These are phyloP conservation scores for Xerocomus cyaneibrunnescens DNA, from an alignment of 1,284 basidiomycete species.

Conservation along the genomic window DNA sequence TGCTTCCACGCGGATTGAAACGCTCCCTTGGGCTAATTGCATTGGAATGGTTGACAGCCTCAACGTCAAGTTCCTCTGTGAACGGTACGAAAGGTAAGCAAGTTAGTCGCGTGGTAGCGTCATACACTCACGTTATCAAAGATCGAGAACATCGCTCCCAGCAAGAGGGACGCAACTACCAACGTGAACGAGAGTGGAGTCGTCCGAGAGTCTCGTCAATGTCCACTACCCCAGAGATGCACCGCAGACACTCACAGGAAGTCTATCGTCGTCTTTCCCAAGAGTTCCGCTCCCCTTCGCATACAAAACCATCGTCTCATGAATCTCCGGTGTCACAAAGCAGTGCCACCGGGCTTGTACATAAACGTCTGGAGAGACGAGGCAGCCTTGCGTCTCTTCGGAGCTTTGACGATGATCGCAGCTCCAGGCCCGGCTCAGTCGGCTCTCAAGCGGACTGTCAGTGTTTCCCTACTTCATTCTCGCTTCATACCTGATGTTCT, in stretches of 20 bases:
- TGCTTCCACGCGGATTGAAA: background rate
- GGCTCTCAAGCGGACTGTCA: constrained; percentile 49
- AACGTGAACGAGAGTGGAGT: constrained; percentile 41
- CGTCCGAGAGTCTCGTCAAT: constrained; percentile 26
- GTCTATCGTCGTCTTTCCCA: constrained; percentile 32
- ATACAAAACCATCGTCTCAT: constrained; percentile 24
- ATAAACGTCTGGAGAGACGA: constrained; percentile 29
- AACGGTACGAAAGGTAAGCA: constrained; percentile 19
- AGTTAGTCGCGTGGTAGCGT: background rate
- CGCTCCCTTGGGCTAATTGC: constrained; percentile 3
- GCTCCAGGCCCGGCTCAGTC: constrained; percentile 45
- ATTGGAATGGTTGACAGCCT: constrained; percentile 16
- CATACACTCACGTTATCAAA: constrained; percentile 14
- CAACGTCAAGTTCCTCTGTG: constrained; percentile 11
- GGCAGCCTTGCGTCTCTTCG: constrained; percentile 39
- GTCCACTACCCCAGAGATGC: constrained; percentile 33
- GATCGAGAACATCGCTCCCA: constrained; percentile 16
- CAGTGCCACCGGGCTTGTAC: constrained; percentile 20
- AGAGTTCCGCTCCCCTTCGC: constrained; percentile 27
- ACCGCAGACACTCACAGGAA: constrained; percentile 28
- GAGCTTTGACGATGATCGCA: constrained; percentile 38
- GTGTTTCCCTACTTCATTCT: constrained; percentile 18
- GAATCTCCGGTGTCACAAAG: constrained; percentile 25
- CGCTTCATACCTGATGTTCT: constrained; percentile 1
- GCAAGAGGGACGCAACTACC: constrained; percentile 29